phyloP scores from a whole-genome alignment of 2,329 filamentous ascomycete genomes.

The Monosporascus sp. region DNA sequence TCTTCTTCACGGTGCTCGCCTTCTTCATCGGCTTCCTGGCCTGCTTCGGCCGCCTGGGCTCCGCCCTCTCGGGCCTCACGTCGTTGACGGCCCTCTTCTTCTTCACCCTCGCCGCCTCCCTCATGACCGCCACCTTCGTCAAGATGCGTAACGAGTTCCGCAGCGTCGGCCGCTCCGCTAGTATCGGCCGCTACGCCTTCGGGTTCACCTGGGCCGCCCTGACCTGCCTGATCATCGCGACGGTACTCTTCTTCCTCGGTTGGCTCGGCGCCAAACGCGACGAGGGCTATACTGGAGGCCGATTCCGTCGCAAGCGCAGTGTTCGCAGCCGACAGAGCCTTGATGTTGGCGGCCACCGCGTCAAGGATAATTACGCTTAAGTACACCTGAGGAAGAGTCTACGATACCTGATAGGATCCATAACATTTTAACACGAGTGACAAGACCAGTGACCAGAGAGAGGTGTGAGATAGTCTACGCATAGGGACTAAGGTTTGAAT shows the following conservation, averaged over 20 bases:
- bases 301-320: conserved; percentile 44
- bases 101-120: conserved; percentile 57
- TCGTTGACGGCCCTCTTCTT: conserved; percentile 61
- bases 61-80: conserved; percentile 58
- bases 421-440: neutral
- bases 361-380: conserved; percentile 66
- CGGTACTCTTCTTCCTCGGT: conserved; percentile 62
- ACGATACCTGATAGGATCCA: neutral
- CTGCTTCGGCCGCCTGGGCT: conserved; percentile 65
- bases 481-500: neutral
- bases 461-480: neutral
- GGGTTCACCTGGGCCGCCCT: conserved; percentile 73
- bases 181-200: conserved; percentile 63
- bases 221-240: conserved; percentile 60
- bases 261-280: conserved; percentile 43
- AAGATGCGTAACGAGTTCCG: conserved; percentile 63
- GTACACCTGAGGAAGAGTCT: neutral
- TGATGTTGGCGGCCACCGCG: conserved; percentile 50
- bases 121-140: conserved; percentile 71
- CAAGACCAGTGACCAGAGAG: neutral
- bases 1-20: conserved; percentile 69
- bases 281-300: conserved; percentile 32
- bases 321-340: conserved; percentile 50
- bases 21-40: conserved; percentile 66
- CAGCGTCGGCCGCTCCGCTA: conserved; percentile 47